Conservation (phyloP, 345 rosid genomes). For the Sisymbrium irio region DNA sequence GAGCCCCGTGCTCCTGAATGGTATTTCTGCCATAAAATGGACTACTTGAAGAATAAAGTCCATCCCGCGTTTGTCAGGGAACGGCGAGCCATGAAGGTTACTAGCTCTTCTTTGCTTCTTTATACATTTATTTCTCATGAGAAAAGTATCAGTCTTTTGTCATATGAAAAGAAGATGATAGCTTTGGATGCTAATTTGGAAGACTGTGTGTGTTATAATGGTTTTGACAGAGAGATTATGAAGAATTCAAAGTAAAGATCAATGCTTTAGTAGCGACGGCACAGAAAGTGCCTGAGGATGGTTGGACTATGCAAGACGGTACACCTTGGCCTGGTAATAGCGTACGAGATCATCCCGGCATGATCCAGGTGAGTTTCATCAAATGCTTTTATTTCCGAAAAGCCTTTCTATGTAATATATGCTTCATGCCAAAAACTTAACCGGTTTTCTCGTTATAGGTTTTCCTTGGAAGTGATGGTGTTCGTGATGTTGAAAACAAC, state of each 20-base stretch:
- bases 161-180: background rate
- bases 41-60: conserved; percentile 90
- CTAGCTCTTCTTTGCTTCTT: conserved; percentile 20
- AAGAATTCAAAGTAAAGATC: conserved; percentile 88
- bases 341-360: conserved; percentile 97
- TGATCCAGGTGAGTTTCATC: conserved; percentile 81
- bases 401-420: background rate
- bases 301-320: conserved; percentile 99
- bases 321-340: conserved; percentile 99
- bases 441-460: conserved; percentile 46
- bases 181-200: background rate
- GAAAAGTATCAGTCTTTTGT: background rate
- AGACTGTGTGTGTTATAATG: background rate
- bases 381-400: background rate
- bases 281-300: conserved; percentile 99
- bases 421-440: background rate
- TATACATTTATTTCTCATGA: background rate
- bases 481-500: conserved; percentile 70
- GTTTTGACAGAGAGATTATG: conserved; percentile 88
- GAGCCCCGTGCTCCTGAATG: conserved; percentile 99
- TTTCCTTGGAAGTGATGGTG: conserved; percentile 87
- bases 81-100: conserved; percentile 95
- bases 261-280: conserved; percentile 92
- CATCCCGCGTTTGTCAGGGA: conserved; percentile 95
- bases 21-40: conserved; percentile 94